phyloP scores from a whole-genome alignment of 2,329 filamentous ascomycete species.

The Aspergillus pseudonomiae region DNA sequence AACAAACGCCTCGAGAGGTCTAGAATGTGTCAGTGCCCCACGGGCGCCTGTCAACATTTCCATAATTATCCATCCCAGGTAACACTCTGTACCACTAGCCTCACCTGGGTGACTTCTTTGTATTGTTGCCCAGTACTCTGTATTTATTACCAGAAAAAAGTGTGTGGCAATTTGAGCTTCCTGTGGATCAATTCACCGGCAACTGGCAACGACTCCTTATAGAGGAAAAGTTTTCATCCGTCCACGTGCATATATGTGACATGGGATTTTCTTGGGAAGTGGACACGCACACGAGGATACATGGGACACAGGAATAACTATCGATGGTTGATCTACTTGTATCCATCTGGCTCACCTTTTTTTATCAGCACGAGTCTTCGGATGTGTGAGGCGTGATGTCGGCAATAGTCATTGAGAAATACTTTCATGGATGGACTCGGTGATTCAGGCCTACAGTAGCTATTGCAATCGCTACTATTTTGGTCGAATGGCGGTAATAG shows the following conservation, averaged over 20 bases:
- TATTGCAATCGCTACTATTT: neutral
- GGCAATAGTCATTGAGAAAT: neutral
- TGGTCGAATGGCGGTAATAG: neutral
- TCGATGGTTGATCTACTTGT: neutral
- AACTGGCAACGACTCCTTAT: neutral
- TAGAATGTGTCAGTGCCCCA: slow-evolving; percentile 17
- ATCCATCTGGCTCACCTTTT: neutral
- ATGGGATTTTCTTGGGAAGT: neutral
- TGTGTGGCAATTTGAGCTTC: neutral
- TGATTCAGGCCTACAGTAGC: neutral
- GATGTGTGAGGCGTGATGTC: neutral
- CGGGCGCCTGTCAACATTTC: slow-evolving; percentile 2
- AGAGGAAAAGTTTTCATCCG: neutral
- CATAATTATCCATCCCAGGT: neutral
- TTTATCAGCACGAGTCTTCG: neutral
- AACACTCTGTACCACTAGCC: neutral
- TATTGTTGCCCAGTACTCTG: neutral
- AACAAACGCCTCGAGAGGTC: slow-evolving; percentile 8
- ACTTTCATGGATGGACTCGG: neutral
- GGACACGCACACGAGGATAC: neutral
- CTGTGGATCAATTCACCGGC: neutral
- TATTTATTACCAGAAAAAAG: neutral
- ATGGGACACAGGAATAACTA: neutral
- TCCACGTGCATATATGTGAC: neutral
- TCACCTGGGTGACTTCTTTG: neutral